Base-by-base conservation (phyloP, 1,139 yeast genomes). In the Saccharomycopsis phalli region DNA sequence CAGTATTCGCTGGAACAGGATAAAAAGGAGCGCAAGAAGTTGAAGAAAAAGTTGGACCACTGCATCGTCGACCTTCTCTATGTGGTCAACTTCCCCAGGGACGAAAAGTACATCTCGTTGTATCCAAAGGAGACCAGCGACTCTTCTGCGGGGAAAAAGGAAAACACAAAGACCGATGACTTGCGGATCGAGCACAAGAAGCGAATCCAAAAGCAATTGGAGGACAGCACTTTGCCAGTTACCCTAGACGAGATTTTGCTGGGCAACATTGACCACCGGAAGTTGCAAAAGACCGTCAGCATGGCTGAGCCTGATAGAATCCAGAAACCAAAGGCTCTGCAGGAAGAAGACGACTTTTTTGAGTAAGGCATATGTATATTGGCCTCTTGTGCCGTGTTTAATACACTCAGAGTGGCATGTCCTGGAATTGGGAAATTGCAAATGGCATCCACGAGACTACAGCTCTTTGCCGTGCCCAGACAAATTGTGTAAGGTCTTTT, bases 61-160 rank as follows among this genome's bases (percentile, higher is more conserved):
- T 68, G 76, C 38, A 81, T 80, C 54, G 62, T 79, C 10, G 95
- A 88, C 53, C 62, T 83, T 31, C 83, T 83, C 26, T 91, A 91
- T 54, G 76, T 81, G 17, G 69, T 77, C 14, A 68, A 81, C 53
- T 91, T 76, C 62, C 97, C 98, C 26, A 74, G 74, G 54, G 71
- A 77, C 38, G 76, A 76, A 51, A 88, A 86, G 60, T 91, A 91
- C 57, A 74, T 86, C 28, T 76, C 96, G 0, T 62, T 91, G 46
- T 91, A 76, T 56, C 84, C 83, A 41, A 58, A 54, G 29, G 51
- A 49, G 8, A 52, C 55, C 26, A 11, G 14, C 4, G 47, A 53
- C 17, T 46, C 38, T 3, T 50, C 48, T 10, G 26, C 16, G 3
- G 49, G 50, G 40, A 50, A 46, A 13, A 51, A 49, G 37, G 58